Evolutionary conservation across 768 basidiomycete species (phyloP).

Genomic region (Cyclocybe cylindracea): DNA sequence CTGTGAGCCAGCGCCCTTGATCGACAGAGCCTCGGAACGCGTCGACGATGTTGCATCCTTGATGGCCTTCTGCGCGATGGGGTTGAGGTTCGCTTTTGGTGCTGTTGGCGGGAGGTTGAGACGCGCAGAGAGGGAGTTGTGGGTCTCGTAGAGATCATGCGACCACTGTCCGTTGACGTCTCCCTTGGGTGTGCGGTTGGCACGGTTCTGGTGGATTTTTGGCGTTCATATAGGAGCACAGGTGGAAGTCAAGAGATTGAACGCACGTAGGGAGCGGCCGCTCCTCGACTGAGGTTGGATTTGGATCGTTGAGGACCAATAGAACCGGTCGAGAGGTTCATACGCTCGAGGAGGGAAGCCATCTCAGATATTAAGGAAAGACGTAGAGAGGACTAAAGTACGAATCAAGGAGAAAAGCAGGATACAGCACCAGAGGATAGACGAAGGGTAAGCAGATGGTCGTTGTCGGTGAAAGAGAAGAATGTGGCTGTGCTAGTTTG

Average conservation of each 20-base stretch:
- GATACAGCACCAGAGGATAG: not conserved
- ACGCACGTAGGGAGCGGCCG: slow-evolving; percentile 58
- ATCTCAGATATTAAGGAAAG: slow-evolving; percentile 25
- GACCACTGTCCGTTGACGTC: slow-evolving; percentile 69
- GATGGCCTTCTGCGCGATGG: slow-evolving; percentile 61
- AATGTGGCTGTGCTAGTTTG: slow-evolving; percentile 1
- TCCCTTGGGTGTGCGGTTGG: slow-evolving; percentile 60
- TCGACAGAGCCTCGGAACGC: slow-evolving; percentile 42
- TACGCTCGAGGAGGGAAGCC: slow-evolving; percentile 63
- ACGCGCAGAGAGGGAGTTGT: slow-evolving; percentile 63
- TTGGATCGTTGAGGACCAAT: slow-evolving; percentile 53
- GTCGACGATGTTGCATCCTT: slow-evolving; percentile 52
- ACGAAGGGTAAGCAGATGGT: not conserved
- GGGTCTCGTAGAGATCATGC: slow-evolving; percentile 67
- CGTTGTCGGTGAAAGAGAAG: slow-evolving; percentile 3
- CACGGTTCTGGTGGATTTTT: slow-evolving; percentile 41
- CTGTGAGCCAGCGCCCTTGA: slow-evolving; percentile 66
- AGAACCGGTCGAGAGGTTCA: slow-evolving; percentile 43
- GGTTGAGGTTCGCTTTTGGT: slow-evolving; percentile 53
- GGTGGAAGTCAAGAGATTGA: slow-evolving; percentile 24
- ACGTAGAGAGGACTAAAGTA: not conserved
- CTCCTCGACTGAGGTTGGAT: slow-evolving; percentile 32
- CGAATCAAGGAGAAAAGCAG: not conserved
- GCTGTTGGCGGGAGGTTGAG: slow-evolving; percentile 42
- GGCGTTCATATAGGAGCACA: slow-evolving; percentile 21